These are phyloP conservation scores for Colletotrichum melonis DNA, from an alignment of 2,329 filamentous ascomycete species.

Conservation along the genomic window DNA sequence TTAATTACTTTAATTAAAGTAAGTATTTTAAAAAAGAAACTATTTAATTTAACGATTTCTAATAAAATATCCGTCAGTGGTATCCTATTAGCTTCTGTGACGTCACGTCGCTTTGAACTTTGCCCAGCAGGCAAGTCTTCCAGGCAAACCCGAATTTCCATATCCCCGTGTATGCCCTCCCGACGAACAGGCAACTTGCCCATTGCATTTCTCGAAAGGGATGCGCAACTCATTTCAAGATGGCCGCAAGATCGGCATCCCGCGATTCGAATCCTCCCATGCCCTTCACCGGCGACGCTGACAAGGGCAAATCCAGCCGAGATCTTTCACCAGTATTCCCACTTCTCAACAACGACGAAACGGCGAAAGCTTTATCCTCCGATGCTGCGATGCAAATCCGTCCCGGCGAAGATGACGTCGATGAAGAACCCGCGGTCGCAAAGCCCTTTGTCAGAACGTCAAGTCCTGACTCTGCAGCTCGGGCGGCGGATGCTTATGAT, in stretches of 20 bases:
- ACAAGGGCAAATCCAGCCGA: not conserved
- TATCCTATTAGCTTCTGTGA: too few relatives aligned
- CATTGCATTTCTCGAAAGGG: too few relatives aligned
- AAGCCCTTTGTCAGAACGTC: slow-evolving; percentile 67
- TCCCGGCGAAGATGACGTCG: slow-evolving; percentile 61
- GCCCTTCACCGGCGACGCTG: not conserved
- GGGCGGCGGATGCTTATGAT: slow-evolving; percentile 45
- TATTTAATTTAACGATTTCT: too few relatives aligned
- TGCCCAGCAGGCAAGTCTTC: too few relatives aligned
- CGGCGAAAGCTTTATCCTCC: slow-evolving; percentile 41
- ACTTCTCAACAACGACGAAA: slow-evolving; percentile 49
- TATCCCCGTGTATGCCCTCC: too few relatives aligned
- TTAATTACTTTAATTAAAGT: too few relatives aligned
- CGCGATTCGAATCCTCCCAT: not conserved
- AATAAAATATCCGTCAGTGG: too few relatives aligned
- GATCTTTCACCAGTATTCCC: slow-evolving; percentile 45
- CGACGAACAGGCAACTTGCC: too few relatives aligned
- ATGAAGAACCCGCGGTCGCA: slow-evolving; percentile 68
- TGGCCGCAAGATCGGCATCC: not conserved
- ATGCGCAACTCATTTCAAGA: not conserved
- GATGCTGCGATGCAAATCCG: slow-evolving; percentile 36
- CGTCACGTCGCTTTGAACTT: too few relatives aligned
- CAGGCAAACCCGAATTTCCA: too few relatives aligned
- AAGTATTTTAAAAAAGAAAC: too few relatives aligned
- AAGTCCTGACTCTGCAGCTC: slow-evolving; percentile 59